Base-by-base conservation (phyloP, 2,329 filamentous ascomycete genomes). In the Diaporthe vexans region DNA sequence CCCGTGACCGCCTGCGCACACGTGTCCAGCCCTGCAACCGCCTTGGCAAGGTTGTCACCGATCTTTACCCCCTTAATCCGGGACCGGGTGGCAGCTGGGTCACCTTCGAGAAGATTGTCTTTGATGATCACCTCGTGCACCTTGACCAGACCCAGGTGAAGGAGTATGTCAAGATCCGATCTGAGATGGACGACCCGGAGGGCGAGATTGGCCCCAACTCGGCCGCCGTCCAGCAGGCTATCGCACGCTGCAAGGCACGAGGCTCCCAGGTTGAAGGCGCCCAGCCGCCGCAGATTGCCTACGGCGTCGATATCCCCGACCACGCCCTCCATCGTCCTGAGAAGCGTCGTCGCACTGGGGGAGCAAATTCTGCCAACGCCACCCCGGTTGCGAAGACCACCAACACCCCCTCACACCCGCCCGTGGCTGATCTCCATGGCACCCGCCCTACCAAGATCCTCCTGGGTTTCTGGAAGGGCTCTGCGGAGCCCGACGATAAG, bases 41-140 rank as follows among this genome's bases (percentile, higher is more conserved):
- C 29, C 79, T 82, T 3, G 89, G 89, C 17, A 84, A 88, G 15
- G 78, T 83, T 3, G 83, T 91, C 37, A 83, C 85, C 8, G 79
- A 84, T 54, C 82, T 85, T 37, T 85, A 85, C 79, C 83, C 89
- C 43, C 78, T 90, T 5, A 90, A 90, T 1, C 86, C 88, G 3
- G 90, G 90, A 0, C 88, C 90, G 1, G 90, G 90, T 29, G 90
- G 89, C 71, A 91, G 89, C 79, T 92, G 90, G 90, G 89, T 92
- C 33, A 91, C 90, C 0, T 92, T 92, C 77, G 88, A 91, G 73
- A 85, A 88, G 26, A 86, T 92, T 40, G 86, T 91, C 29, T 92
- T 92, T 77, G 87, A 88, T 3, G 80, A 86, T 10, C 89, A 91
- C 73, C 86, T 92, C 0, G 83, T 89, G 19, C 86, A 86, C 3